Percentiles rank a stretch among this genome's conserved stretches.
Conservation (phyloP, 305 asterid species). For the Petunia hybrid region DNA sequence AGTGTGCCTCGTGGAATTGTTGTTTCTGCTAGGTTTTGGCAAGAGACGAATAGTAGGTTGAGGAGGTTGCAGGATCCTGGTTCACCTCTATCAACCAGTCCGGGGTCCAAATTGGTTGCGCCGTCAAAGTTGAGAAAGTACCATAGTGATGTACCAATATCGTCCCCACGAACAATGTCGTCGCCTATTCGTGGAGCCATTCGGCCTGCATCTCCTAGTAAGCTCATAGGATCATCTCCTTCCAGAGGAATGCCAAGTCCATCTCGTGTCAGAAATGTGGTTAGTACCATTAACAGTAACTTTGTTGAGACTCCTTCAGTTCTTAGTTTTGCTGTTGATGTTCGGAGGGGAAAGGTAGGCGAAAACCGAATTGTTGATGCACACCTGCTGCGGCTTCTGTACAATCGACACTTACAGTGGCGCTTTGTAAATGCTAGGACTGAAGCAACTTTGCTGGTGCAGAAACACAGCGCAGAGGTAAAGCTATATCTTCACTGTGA, state of each 20-base stretch:
- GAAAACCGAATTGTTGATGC: conserved; percentile 85
- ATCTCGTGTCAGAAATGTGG: conserved; percentile 74
- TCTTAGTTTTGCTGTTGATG: conserved; percentile 92
- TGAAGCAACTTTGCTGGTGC: conserved; percentile 73
- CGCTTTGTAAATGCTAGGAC: conserved; percentile 86
- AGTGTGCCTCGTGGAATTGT: conserved; percentile 69
- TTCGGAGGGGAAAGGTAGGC: conserved; percentile 91
- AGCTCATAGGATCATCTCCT: conserved; percentile 66
- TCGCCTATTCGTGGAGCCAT: conserved; percentile 71
- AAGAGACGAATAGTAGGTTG: conserved; percentile 86
- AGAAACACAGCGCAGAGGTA: conserved; percentile 85
- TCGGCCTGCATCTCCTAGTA: conserved; percentile 79
- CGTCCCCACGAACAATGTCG: conserved; percentile 75
- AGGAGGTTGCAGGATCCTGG: conserved; percentile 96
- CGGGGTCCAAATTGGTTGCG: conserved; percentile 62
- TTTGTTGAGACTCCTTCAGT: conserved; percentile 83
- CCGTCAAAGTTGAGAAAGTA: conserved; percentile 69
- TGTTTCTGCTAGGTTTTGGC: conserved; percentile 93
- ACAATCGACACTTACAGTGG: conserved; percentile 94
- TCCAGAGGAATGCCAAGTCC: conserved; percentile 71
- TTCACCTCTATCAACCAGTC: conserved; percentile 71
- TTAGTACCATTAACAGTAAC: conserved; percentile 72
- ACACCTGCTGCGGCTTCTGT: conserved; percentile 82
- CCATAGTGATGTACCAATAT: conserved; percentile 55
- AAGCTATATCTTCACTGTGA: conserved; percentile 33